Conservation (phyloP, 768 basidiomycete genomes). For the Boletus reticulatus region DNA sequence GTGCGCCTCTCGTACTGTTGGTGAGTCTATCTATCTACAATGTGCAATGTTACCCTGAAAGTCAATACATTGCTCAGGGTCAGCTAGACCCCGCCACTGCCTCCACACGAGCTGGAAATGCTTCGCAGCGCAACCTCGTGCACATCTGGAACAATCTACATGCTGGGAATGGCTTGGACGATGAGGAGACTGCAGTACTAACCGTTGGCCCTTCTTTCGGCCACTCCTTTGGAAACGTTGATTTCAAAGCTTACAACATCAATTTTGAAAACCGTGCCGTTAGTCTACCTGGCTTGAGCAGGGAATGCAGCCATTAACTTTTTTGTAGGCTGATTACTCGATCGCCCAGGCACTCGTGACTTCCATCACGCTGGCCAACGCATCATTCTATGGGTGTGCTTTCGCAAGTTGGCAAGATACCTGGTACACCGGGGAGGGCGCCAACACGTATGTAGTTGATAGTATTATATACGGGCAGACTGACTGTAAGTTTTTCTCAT, state of each 20-base stretch:
- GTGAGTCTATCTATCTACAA: conserved; percentile 33
- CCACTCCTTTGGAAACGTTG: conserved; percentile 47
- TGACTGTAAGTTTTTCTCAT: conserved; percentile 46
- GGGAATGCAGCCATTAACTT: background rate
- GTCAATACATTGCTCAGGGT: conserved; percentile 35
- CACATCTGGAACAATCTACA: conserved; percentile 51
- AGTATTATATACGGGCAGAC: conserved; percentile 62
- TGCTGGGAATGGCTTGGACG: conserved; percentile 43
- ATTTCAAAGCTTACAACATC: conserved; percentile 68
- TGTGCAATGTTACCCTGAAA: background rate
- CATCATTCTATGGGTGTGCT: conserved; percentile 45
- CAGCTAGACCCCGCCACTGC: conserved; percentile 43
- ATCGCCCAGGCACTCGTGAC: conserved; percentile 63
- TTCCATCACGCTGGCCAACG: conserved; percentile 62
- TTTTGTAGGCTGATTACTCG: conserved; percentile 47
- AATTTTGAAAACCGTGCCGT: conserved; percentile 69
- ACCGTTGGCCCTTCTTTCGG: conserved; percentile 52
- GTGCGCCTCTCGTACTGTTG: conserved; percentile 53
- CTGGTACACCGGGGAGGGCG: conserved; percentile 64
- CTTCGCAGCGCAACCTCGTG: conserved; percentile 48
- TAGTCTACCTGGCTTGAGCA: conserved; percentile 13
- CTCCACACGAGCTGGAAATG: conserved; percentile 39
- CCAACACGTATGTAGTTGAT: conserved; percentile 58
- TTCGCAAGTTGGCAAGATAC: conserved; percentile 34
- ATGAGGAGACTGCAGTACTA: conserved; percentile 58